Evolutionary conservation across 805 yeast genomes (phyloP).

Genomic region (Starmera quercuum): DNA sequence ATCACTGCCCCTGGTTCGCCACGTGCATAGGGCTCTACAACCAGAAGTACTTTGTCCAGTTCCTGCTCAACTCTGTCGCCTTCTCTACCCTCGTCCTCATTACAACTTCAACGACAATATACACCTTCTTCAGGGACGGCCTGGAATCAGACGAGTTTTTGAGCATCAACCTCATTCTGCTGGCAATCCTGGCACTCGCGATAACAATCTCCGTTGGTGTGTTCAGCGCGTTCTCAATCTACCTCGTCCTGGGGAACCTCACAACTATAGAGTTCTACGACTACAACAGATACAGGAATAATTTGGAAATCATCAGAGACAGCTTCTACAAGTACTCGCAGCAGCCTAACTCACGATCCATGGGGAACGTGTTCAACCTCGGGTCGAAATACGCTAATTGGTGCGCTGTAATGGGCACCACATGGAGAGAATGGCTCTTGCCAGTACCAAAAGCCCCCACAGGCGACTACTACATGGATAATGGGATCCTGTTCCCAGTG

Average conservation of each 20-base stretch:
- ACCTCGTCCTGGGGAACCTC: slow-evolving; percentile 51
- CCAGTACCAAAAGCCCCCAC: slow-evolving; percentile 37
- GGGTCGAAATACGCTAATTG: slow-evolving; percentile 55
- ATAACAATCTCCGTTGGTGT: slow-evolving; percentile 48
- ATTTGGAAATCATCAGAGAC: slow-evolving; percentile 26
- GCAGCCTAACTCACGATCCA: slow-evolving; percentile 33
- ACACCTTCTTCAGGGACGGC: slow-evolving; percentile 37
- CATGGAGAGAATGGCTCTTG: slow-evolving; percentile 60
- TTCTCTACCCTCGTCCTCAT: slow-evolving; percentile 37
- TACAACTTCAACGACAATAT: slow-evolving; percentile 35
- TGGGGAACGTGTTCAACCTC: slow-evolving; percentile 71
- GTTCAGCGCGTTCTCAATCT: slow-evolving; percentile 52
- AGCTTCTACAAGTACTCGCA: slow-evolving; percentile 29
- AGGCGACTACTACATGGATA: slow-evolving; percentile 22
- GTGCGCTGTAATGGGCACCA: slow-evolving; percentile 64
- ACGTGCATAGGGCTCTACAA: slow-evolving; percentile 78
- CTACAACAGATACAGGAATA: slow-evolving; percentile 36
- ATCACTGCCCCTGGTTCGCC: slow-evolving; percentile 94
- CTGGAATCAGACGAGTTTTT: slow-evolving; percentile 34
- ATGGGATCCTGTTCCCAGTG: slow-evolving; percentile 43
- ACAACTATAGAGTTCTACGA: slow-evolving; percentile 82
- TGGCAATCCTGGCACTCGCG: slow-evolving; percentile 45
- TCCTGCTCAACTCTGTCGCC: slow-evolving; percentile 45
- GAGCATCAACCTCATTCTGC: slow-evolving; percentile 52
- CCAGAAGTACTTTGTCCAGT: slow-evolving; percentile 75